Conservation (phyloP, 495 filamentous ascomycete genomes). For the Aspergillus hancockii region DNA sequence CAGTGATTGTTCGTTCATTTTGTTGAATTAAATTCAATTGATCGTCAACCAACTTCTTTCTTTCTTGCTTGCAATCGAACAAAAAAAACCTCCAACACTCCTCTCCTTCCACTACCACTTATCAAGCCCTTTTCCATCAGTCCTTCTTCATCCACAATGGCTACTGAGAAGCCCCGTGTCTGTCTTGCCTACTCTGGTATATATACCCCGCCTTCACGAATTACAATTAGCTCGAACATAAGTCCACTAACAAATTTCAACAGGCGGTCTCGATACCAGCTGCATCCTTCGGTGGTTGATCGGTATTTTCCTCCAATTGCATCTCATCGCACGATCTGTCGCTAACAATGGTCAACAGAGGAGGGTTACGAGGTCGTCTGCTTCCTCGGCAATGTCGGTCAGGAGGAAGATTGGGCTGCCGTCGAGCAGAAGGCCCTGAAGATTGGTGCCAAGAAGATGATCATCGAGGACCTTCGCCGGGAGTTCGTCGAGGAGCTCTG, state of each 20-base stretch:
- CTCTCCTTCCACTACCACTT: neutral
- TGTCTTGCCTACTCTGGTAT: constrained; percentile 22
- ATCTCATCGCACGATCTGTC: neutral
- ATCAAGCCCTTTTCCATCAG: neutral
- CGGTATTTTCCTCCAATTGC: constrained; percentile 5
- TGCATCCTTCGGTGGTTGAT: constrained; percentile 21
- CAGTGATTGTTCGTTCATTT: neutral
- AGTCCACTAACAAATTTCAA: constrained; percentile 6
- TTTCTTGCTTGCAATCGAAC: neutral
- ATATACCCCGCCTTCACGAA: neutral
- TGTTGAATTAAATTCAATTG: constrained; percentile 2
- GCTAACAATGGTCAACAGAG: constrained; percentile 12
- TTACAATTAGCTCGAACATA: neutral
- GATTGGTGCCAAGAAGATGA: constrained; percentile 23
- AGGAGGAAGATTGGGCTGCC: constrained; percentile 21
- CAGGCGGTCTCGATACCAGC: constrained; percentile 22
- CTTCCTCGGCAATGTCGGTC: constrained; percentile 22
- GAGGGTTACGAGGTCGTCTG: constrained; percentile 21
- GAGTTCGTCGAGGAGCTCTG: constrained; percentile 87
- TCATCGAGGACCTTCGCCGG: constrained; percentile 22
- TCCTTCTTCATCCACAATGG: constrained; percentile 9
- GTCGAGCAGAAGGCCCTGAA: constrained; percentile 21
- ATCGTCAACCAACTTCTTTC: neutral
- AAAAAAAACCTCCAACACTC: neutral
- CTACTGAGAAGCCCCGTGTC: constrained; percentile 19